Evolutionary conservation across 2,329 filamentous ascomycete species (phyloP).

Genomic region (Xylaria digitata): DNA sequence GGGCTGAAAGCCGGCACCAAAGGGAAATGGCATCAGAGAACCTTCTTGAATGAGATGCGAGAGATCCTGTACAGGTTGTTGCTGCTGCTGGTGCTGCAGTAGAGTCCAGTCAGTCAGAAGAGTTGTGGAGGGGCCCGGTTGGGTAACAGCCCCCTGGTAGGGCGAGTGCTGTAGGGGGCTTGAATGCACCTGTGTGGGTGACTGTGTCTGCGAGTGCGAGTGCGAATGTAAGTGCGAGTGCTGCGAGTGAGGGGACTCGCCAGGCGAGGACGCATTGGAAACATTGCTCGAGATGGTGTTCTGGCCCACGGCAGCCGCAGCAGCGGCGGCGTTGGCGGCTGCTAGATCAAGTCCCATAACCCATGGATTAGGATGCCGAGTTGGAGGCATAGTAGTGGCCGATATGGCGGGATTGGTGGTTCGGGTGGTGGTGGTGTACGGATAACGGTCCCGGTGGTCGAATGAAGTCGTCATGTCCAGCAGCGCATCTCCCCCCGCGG

Average conservation of each 20-base stretch:
- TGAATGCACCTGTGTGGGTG: slow-evolving; percentile 62
- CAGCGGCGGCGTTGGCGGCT: slow-evolving; percentile 46
- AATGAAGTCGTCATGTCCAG: slow-evolving; percentile 67
- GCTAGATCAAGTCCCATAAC: slow-evolving; percentile 65
- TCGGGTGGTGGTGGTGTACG: slow-evolving; percentile 60
- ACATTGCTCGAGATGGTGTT: slow-evolving; percentile 55
- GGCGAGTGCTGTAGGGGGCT: slow-evolving; percentile 67
- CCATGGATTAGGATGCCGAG: slow-evolving; percentile 59
- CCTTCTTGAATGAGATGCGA: slow-evolving; percentile 67
- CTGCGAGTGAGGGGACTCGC: slow-evolving; percentile 59
- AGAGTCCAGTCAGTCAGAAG: slow-evolving; percentile 72
- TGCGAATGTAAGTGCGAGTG: slow-evolving; percentile 54
- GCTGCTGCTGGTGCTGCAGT: slow-evolving; percentile 64
- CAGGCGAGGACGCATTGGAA: slow-evolving; percentile 61
- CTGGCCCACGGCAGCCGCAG: slow-evolving; percentile 52
- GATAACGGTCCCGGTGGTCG: slow-evolving; percentile 68
- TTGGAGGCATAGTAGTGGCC: slow-evolving; percentile 54
- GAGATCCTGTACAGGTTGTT: slow-evolving; percentile 59
- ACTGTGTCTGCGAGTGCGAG: slow-evolving; percentile 57
- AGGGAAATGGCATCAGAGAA: slow-evolving; percentile 65
- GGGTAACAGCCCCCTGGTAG: slow-evolving; percentile 60
- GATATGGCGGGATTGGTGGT: slow-evolving; percentile 53
- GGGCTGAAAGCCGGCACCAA: slow-evolving; percentile 63
- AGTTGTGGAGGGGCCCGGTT: slow-evolving; percentile 58
- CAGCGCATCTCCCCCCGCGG: slow-evolving; percentile 68